A percentile compares a stretch with the other conserved stretches of the same genome.
phyloP scores from a whole-genome alignment of 805 yeast genomes.

The Cyberlindnera misumaiensis region DNA sequence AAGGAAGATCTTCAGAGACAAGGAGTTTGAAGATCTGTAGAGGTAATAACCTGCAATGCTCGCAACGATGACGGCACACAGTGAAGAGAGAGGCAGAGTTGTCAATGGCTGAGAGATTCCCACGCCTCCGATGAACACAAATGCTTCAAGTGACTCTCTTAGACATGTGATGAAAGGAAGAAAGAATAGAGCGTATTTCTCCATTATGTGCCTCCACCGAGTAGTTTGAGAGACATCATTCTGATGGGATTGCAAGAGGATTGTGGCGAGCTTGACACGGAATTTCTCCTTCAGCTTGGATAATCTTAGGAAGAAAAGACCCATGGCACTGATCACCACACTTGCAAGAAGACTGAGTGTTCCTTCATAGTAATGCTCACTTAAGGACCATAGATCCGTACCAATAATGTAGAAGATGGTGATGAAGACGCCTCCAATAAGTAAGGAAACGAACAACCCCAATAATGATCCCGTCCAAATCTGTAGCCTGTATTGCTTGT shows the following conservation, averaged over 20 bases:
- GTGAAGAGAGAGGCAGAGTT: slow-evolving; percentile 58
- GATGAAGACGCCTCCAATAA: slow-evolving; percentile 69
- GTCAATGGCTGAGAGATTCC: slow-evolving; percentile 65
- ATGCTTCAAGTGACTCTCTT: slow-evolving; percentile 89
- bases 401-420: slow-evolving; percentile 69
- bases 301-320: slow-evolving; percentile 71
- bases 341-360: slow-evolving; percentile 72
- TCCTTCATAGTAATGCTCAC: slow-evolving; percentile 91
- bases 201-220: slow-evolving; percentile 32
- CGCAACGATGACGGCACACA: slow-evolving; percentile 55
- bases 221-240: slow-evolving; percentile 13
- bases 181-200: slow-evolving; percentile 64
- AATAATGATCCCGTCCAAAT: slow-evolving; percentile 76
- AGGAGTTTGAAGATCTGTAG: slow-evolving; percentile 72
- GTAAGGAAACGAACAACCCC: slow-evolving; percentile 63
- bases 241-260: slow-evolving; percentile 22
- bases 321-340: slow-evolving; percentile 78
- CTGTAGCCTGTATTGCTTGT: slow-evolving; percentile 50
- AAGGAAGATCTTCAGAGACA: slow-evolving; percentile 69
- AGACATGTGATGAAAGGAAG: slow-evolving; percentile 81
- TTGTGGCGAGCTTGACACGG: slow-evolving; percentile 50
- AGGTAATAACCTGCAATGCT: slow-evolving; percentile 55
- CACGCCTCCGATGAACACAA: slow-evolving; percentile 86
- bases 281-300: slow-evolving; percentile 81
- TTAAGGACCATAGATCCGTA: slow-evolving; percentile 76